Conservation (phyloP, 2,329 filamentous ascomycete genomes). For the Colletotrichum plurivorum region DNA sequence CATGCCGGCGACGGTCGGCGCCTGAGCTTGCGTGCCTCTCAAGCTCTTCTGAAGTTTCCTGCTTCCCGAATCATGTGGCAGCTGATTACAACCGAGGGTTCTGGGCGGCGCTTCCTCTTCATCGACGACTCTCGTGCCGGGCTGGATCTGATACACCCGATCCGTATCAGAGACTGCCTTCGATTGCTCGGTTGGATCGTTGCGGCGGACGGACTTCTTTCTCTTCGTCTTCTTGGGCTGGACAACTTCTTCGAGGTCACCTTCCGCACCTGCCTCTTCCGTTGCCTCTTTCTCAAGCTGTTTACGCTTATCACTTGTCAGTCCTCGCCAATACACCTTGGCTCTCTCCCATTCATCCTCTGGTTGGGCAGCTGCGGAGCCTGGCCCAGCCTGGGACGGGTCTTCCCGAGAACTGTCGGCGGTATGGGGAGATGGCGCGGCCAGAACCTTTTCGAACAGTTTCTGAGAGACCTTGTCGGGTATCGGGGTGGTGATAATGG, state of each 20-base stretch:
- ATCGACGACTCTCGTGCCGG: constrained; percentile 45
- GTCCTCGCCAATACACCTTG: constrained; percentile 78
- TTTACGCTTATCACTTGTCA: constrained; percentile 74
- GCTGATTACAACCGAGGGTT: constrained; percentile 31
- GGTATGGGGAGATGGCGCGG: constrained; percentile 5
- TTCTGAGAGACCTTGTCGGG: constrained; percentile 38
- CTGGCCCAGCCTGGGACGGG: background rate
- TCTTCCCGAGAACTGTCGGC: background rate
- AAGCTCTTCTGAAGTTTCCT: constrained; percentile 63
- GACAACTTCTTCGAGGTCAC: constrained; percentile 56
- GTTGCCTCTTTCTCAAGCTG: constrained; percentile 72
- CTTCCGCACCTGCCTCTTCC: constrained; percentile 66
- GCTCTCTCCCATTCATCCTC: constrained; percentile 76
- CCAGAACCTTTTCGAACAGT: constrained; percentile 35
- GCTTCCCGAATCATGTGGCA: constrained; percentile 23
- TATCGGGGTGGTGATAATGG: constrained; percentile 61
- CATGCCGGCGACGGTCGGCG: constrained; percentile 14
- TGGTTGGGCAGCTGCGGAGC: background rate
- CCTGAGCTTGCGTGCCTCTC: constrained; percentile 52
- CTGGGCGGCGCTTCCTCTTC: constrained; percentile 14
- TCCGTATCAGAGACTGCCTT: constrained; percentile 40
- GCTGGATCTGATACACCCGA: constrained; percentile 57
- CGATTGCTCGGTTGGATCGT: constrained; percentile 40
- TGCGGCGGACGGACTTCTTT: constrained; percentile 49
- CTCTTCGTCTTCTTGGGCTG: constrained; percentile 47